Evolutionary conservation across 805 yeast species (phyloP).

Genomic region (Lipomyces chichibuensis): DNA sequence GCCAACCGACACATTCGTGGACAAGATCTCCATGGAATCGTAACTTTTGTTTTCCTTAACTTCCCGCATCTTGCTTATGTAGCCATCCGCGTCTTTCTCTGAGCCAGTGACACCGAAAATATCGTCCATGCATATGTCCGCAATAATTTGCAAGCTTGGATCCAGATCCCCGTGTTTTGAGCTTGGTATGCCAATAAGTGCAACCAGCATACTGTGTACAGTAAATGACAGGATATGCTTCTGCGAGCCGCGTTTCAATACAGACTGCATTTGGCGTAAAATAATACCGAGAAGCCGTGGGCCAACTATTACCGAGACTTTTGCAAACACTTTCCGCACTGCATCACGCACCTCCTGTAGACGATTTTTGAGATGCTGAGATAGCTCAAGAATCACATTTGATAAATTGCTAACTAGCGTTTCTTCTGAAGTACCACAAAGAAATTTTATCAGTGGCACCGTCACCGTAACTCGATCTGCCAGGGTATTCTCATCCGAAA

Average conservation of each 20-base stretch:
- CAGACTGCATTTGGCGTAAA: conserved; percentile 73
- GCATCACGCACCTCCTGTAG: conserved; percentile 88
- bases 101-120: conserved; percentile 88
- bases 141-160: conserved; percentile 58
- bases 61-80: conserved; percentile 82
- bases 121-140: conserved; percentile 85
- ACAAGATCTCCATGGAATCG: conserved; percentile 80
- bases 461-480: conserved; percentile 76
- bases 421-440: conserved; percentile 63
- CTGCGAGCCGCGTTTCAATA: conserved; percentile 87
- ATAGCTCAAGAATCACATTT: conserved; percentile 79
- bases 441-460: conserved; percentile 72
- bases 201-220: conserved; percentile 69
- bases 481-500: conserved; percentile 78
- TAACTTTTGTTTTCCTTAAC: conserved; percentile 85
- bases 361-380: conserved; percentile 83
- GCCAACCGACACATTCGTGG: conserved; percentile 63
- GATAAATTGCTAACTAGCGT: conserved; percentile 66
- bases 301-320: conserved; percentile 68
- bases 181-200: conserved; percentile 47
- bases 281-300: conserved; percentile 73
- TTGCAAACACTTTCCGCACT: conserved; percentile 72
- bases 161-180: conserved; percentile 75
- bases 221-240: conserved; percentile 90
- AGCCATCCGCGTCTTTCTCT: conserved; percentile 94